phyloP scores from a whole-genome alignment of 345 rosid species.

The Pistacia integerrima region DNA sequence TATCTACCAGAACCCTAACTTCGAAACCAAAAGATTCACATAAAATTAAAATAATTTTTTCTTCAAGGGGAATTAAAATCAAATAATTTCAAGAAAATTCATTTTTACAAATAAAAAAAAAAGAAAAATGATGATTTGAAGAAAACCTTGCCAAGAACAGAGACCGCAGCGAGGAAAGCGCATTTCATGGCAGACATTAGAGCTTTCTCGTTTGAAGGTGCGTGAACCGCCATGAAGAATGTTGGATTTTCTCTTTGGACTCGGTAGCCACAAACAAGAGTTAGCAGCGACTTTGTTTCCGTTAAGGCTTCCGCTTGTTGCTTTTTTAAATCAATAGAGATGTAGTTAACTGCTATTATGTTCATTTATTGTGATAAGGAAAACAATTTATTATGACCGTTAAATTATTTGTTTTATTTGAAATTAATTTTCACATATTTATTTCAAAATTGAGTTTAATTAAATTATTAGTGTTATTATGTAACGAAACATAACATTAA shows the following conservation, averaged over 20 bases:
- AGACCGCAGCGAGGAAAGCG: slow-evolving; percentile 81
- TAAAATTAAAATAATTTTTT: background rate
- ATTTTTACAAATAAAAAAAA: background rate
- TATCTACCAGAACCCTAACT: slow-evolving; percentile 64
- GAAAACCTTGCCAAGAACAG: slow-evolving; percentile 74
- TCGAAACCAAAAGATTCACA: slow-evolving; percentile 6
- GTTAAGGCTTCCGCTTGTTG: no score
- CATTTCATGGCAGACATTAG: slow-evolving; percentile 28
- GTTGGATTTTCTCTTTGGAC: slow-evolving; percentile 42
- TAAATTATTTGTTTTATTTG: no score
- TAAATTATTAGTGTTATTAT: no score
- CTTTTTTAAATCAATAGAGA: no score
- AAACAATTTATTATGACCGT: no score
- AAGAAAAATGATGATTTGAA: background rate
- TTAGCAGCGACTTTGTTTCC: no score
- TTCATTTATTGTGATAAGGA: no score
- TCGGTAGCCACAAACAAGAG: slow-evolving; percentile 31
- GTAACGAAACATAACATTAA: no score
- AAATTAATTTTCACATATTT: no score
- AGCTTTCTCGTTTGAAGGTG: slow-evolving; percentile 70
- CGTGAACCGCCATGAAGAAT: slow-evolving; percentile 92
- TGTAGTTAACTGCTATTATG: no score
- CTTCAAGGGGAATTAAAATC: background rate
- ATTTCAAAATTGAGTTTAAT: no score
- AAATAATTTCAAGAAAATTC: background rate